Evolutionary conservation across 345 rosid species (phyloP).

Genomic region (Acer yangbiense): DNA sequence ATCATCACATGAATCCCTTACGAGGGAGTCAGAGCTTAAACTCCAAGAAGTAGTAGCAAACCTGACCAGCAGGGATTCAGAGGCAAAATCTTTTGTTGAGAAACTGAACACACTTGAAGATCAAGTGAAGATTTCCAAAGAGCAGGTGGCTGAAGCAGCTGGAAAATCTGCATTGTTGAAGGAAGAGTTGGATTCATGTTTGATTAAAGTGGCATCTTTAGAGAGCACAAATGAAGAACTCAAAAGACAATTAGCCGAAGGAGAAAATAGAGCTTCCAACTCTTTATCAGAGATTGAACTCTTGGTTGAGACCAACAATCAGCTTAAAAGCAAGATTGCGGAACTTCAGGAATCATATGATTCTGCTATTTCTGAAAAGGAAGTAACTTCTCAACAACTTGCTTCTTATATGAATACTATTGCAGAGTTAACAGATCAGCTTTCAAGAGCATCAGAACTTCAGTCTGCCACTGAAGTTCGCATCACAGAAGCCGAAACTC

Average conservation of each 20-base stretch:
- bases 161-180: slow-evolving; percentile 56
- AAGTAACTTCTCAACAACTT: slow-evolving; percentile 51
- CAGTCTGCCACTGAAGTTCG: slow-evolving; percentile 49
- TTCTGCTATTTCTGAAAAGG: slow-evolving; percentile 69
- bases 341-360: slow-evolving; percentile 73
- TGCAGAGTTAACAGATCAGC: slow-evolving; percentile 57
- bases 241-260: slow-evolving; percentile 52
- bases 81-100: slow-evolving; percentile 66
- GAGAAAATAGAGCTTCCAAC: slow-evolving; percentile 58
- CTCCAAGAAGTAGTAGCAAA: slow-evolving; percentile 59
- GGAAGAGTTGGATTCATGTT: slow-evolving; percentile 68
- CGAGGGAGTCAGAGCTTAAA: slow-evolving; percentile 66
- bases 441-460: slow-evolving; percentile 53
- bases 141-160: slow-evolving; percentile 59
- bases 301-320: slow-evolving; percentile 71
- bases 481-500: slow-evolving; percentile 38
- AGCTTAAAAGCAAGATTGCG: slow-evolving; percentile 70
- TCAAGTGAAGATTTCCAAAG: slow-evolving; percentile 58
- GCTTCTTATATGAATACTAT: slow-evolving; percentile 48
- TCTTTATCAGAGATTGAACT: slow-evolving; percentile 66
- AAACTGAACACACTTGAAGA: slow-evolving; percentile 63
- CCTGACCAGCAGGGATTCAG: slow-evolving; percentile 69
- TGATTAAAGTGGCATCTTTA: slow-evolving; percentile 53
- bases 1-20: slow-evolving; percentile 51
- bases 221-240: slow-evolving; percentile 69